Conservation (phyloP, 805 yeast species). For the Starmerella floricola region DNA sequence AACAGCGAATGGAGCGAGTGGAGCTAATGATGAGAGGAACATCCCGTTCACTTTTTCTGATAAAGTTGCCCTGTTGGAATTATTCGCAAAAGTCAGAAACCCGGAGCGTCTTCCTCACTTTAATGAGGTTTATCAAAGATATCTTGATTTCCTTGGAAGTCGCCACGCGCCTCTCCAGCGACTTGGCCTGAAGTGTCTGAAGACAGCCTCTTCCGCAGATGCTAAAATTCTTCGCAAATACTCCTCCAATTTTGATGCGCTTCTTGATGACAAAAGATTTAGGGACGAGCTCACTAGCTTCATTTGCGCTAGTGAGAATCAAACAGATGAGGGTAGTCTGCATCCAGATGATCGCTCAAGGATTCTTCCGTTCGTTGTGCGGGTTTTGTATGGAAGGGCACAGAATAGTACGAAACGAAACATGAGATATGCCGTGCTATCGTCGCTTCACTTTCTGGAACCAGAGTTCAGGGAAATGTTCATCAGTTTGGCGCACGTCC, state of each 20-base stretch:
- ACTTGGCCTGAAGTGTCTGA: conserved; percentile 54
- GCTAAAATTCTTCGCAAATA: conserved; percentile 42
- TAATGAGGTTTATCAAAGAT: conserved; percentile 41
- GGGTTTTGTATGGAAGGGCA: conserved; percentile 79
- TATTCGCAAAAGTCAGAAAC: conserved; percentile 54
- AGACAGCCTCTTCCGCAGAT: conserved; percentile 48
- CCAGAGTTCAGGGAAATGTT: conserved; percentile 43
- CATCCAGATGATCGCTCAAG: conserved; percentile 47
- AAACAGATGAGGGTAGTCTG: conserved; percentile 34
- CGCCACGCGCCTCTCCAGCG: conserved; percentile 53
- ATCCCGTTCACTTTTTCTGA: conserved; percentile 23
- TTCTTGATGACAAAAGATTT: conserved; percentile 72
- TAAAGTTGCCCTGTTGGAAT: conserved; percentile 37
- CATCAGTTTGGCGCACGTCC: conserved; percentile 48
- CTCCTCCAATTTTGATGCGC: conserved; percentile 54
- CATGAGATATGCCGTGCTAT: conserved; percentile 38
- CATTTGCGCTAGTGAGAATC: conserved; percentile 33
- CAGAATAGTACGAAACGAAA: conserved; percentile 67
- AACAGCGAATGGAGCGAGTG: conserved; percentile 3
- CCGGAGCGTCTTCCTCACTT: conserved; percentile 44
- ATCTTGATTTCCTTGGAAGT: conserved; percentile 49
- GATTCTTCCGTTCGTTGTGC: conserved; percentile 59
- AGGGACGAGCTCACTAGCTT: conserved; percentile 71
- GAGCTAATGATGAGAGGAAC: too few species aligned
- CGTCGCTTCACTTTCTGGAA: conserved; percentile 29